These are phyloP conservation scores for Paxillus ammoniavirescens DNA, from an alignment of 768 basidiomycete species.

Conservation along the genomic window DNA sequence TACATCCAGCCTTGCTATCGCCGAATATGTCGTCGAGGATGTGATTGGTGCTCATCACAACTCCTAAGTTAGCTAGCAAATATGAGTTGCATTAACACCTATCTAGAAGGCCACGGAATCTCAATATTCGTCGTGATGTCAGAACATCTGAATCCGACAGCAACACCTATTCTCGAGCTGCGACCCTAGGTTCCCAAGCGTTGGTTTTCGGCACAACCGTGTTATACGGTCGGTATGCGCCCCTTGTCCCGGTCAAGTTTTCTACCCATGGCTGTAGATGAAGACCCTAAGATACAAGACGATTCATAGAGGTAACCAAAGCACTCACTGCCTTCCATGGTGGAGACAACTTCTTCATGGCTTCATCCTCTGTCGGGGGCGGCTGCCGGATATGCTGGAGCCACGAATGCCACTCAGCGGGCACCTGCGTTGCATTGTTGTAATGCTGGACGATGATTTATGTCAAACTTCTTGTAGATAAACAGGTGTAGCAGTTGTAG, in stretches of 20 bases:
- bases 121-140: no score
- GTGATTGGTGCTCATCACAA: slow-evolving; percentile 31
- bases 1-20: slow-evolving; percentile 85
- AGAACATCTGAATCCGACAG: no score
- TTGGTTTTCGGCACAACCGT: slow-evolving; percentile 80
- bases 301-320: neutral
- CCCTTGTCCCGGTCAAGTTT: slow-evolving; percentile 91
- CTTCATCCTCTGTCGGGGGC: slow-evolving; percentile 71
- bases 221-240: slow-evolving; percentile 87
- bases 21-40: slow-evolving; percentile 74
- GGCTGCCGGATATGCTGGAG: slow-evolving; percentile 84
- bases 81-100: no score
- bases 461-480: neutral
- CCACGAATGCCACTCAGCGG: slow-evolving; percentile 98
- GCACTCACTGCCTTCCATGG: slow-evolving; percentile 80
- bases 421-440: slow-evolving; percentile 89
- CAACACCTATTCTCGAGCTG: slow-evolving; percentile 39
- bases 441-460: slow-evolving; percentile 55
- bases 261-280: slow-evolving; percentile 69
- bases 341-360: slow-evolving; percentile 67
- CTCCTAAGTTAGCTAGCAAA: no score
- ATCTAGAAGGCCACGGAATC: no score
- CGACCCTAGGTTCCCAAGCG: slow-evolving; percentile 79
- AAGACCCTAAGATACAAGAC: neutral
- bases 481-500: neutral